Conservation (phyloP, 2,329 filamentous ascomycete species). For the Claviceps capensis region DNA sequence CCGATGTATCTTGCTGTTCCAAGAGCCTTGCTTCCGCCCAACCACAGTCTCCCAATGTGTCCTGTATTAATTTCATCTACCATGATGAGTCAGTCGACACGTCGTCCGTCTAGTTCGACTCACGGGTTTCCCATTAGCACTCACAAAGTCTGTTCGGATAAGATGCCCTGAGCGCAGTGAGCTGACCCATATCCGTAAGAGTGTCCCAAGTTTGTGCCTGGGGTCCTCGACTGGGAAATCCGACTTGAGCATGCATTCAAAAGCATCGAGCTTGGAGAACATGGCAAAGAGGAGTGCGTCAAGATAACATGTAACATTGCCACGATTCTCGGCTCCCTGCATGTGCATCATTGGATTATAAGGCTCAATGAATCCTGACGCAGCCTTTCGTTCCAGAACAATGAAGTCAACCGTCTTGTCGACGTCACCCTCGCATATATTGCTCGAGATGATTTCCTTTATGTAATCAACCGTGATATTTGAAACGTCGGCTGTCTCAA, state of each 20-base stretch:
- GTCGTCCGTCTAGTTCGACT: neutral
- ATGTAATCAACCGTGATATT: conserved; percentile 43
- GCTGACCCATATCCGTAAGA: conserved; percentile 86
- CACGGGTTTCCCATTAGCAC: conserved; percentile 11
- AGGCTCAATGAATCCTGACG: conserved; percentile 61
- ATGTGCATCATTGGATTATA: conserved; percentile 62
- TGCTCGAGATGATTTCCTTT: conserved; percentile 41
- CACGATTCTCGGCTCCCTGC: conserved; percentile 74
- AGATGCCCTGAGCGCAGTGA: conserved; percentile 73
- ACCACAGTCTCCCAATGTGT: conserved; percentile 69
- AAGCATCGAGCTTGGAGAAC: conserved; percentile 82
- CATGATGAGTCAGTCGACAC: conserved; percentile 6
- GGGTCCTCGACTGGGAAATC: conserved; percentile 54
- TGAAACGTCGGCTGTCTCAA: conserved; percentile 31
- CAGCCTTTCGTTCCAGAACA: conserved; percentile 64
- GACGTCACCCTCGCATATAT: conserved; percentile 53
- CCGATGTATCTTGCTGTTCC: conserved; percentile 89
- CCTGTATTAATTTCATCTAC: conserved; percentile 70
- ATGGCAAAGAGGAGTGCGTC: conserved; percentile 89
- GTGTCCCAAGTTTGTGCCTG: conserved; percentile 58
- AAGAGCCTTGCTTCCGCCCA: conserved; percentile 68
- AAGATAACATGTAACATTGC: conserved; percentile 84
- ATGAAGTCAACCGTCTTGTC: conserved; percentile 67
- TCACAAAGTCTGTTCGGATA: conserved; percentile 72
- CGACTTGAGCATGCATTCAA: conserved; percentile 81